phyloP scores from a whole-genome alignment of 140 eudicot genomes.

The Anethum foeniculum region DNA sequence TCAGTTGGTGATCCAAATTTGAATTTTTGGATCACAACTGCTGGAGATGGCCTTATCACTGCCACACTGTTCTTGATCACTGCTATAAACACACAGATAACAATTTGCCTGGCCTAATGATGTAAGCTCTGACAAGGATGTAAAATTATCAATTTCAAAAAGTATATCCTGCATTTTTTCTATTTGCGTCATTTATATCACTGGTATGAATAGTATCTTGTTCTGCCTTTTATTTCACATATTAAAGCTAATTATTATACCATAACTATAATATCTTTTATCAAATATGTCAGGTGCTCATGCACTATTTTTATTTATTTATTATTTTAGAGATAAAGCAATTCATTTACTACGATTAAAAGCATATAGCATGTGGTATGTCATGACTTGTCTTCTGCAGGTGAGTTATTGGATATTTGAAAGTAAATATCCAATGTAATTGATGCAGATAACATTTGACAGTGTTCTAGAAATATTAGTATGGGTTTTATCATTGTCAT shows the following conservation, averaged over 20 bases:
- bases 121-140: conserved; percentile 1
- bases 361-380: background rate
- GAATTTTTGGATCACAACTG: no score
- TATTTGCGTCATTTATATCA: background rate
- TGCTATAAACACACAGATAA: background rate
- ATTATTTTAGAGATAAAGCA: background rate
- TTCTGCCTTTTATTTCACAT: background rate
- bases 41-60: no score
- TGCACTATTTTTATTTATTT: background rate
- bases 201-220: background rate
- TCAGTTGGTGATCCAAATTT: no score
- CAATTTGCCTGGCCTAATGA: background rate
- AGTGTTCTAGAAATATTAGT: background rate
- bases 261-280: background rate
- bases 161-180: background rate
- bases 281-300: background rate
- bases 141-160: background rate
- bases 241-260: background rate
- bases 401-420: background rate
- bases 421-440: background rate
- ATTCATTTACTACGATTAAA: background rate
- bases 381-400: background rate
- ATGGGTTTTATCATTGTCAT: background rate
- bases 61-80: background rate
- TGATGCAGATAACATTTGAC: background rate